A percentile compares a stretch with the other conserved stretches of the same genome.
Conservation (phyloP, 805 yeast genomes). For the Metschnikowia gruessii region DNA sequence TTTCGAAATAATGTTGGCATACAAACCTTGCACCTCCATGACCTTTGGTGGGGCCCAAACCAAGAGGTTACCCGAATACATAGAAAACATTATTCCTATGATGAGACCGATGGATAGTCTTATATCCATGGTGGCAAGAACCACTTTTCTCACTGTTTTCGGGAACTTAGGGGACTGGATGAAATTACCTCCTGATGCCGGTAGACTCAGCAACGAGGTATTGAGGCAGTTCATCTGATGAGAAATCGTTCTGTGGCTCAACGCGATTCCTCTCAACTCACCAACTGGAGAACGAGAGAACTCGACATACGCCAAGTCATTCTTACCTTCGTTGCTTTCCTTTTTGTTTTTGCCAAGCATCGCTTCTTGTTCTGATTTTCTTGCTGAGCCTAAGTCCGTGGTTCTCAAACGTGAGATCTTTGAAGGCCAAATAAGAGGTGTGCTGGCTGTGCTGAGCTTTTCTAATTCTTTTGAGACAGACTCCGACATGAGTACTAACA, state of each 20-base stretch:
- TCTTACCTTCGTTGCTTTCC: constrained; percentile 17
- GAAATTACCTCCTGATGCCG: constrained; percentile 54
- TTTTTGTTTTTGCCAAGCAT: constrained; percentile 15
- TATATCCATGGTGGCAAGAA: constrained; percentile 46
- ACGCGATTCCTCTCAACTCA: constrained; percentile 87
- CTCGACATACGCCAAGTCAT: constrained; percentile 88
- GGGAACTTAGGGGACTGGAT: constrained; percentile 37
- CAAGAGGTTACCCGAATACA: constrained; percentile 79
- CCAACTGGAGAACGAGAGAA: constrained; percentile 89
- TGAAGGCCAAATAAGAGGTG: constrained; percentile 64
- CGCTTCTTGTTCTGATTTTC: constrained; percentile 35
- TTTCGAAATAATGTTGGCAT: constrained; percentile 74
- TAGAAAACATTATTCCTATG: constrained; percentile 72
- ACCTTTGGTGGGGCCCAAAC: constrained; percentile 75
- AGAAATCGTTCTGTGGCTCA: constrained; percentile 82
- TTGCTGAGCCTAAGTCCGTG: constrained; percentile 72
- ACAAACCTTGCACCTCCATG: constrained; percentile 78
- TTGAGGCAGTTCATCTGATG: constrained; percentile 83
- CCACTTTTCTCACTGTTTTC: constrained; percentile 48
- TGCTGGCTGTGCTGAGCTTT: constrained; percentile 43
- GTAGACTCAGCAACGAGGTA: constrained; percentile 63
- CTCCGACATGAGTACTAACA: constrained; percentile 78
- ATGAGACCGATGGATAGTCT: constrained; percentile 77
- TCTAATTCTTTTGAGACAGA: constrained; percentile 73
- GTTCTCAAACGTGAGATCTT: constrained; percentile 79